Evolutionary conservation across 371 early-diverging fungal genomes (phyloP).

Genomic region (Rhizopus delemar): DNA sequence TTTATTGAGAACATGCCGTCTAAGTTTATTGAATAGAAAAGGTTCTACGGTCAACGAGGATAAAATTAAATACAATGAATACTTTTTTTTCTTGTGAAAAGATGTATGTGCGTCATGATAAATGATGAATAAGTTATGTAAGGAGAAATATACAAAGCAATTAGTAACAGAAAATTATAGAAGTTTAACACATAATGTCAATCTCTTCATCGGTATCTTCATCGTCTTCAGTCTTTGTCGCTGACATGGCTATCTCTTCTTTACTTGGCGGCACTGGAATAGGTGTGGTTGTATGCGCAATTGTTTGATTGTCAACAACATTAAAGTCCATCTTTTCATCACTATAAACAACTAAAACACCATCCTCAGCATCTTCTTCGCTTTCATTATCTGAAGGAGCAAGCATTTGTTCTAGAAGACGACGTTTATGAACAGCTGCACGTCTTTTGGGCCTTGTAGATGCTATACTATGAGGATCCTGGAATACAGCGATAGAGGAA

Average conservation of each 20-base stretch:
- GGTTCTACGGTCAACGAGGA: too few relatives aligned
- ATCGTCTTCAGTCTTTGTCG: slow-evolving; percentile 8
- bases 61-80: slow-evolving; percentile 2
- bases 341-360: slow-evolving; percentile 37
- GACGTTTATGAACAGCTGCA: slow-evolving; percentile 49
- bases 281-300: slow-evolving; percentile 34
- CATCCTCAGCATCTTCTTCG: slow-evolving; percentile 25
- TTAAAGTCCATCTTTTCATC: slow-evolving; percentile 48
- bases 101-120: neutral
- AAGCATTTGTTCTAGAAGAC: slow-evolving; percentile 47
- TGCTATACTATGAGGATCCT: slow-evolving; percentile 40
- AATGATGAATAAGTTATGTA: slow-evolving; percentile 4
- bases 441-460: slow-evolving; percentile 44
- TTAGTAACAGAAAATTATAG: neutral
- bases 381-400: slow-evolving; percentile 37
- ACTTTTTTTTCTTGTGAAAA: slow-evolving; percentile 1
- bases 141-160: slow-evolving; percentile 4
- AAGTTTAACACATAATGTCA: slow-evolving; percentile 31
- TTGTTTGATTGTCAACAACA: slow-evolving; percentile 45
- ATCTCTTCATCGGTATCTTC: slow-evolving; percentile 32
- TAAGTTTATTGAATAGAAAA: too few relatives aligned
- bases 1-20: too few relatives aligned
- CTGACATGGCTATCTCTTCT: slow-evolving; percentile 10
- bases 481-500: slow-evolving; percentile 21
- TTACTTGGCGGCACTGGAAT: neutral